Evolutionary conservation across 805 yeast genomes (phyloP).

Genomic region (Torulaspora quercuum): DNA sequence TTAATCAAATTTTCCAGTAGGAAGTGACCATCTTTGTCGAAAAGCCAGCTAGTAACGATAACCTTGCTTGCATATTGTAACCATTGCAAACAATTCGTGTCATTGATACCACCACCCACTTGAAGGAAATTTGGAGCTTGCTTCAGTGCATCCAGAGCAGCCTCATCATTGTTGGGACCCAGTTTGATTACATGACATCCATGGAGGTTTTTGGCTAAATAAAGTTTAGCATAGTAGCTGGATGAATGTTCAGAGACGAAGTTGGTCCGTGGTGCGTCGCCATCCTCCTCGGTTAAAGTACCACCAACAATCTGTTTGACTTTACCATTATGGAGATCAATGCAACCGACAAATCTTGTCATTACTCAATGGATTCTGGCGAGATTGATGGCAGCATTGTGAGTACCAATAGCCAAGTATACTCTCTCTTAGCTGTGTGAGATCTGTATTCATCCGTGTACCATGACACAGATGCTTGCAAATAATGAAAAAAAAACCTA

Average conservation of each 20-base stretch:
- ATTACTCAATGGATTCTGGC: conserved; percentile 36
- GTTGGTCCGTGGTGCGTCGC: conserved; percentile 56
- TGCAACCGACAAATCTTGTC: conserved; percentile 92
- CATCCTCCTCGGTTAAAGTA: conserved; percentile 51
- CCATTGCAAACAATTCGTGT: conserved; percentile 74
- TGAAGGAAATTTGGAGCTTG: conserved; percentile 76
- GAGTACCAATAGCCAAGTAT: no score
- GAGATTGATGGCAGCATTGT: no score
- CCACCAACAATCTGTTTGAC: conserved; percentile 98
- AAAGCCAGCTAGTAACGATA: conserved; percentile 88
- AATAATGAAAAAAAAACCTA: not conserved
- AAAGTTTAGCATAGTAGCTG: conserved; percentile 68
- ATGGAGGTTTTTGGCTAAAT: conserved; percentile 50
- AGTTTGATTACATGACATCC: conserved; percentile 94
- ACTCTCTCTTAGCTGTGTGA: not conserved
- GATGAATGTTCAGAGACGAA: conserved; percentile 76
- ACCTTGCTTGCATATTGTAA: conserved; percentile 77
- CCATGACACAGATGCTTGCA: no score
- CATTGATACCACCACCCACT: conserved; percentile 90
- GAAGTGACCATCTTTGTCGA: conserved; percentile 48
- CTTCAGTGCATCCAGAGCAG: conserved; percentile 70
- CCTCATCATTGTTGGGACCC: conserved; percentile 77
- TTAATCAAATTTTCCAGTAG: conserved; percentile 48
- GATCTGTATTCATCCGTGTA: not conserved
- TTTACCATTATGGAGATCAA: conserved; percentile 90